A percentile compares a stretch with the other conserved stretches of the same genome.
Conservation (phyloP, 1,139 yeast genomes). For the Candida dubliniensis region DNA sequence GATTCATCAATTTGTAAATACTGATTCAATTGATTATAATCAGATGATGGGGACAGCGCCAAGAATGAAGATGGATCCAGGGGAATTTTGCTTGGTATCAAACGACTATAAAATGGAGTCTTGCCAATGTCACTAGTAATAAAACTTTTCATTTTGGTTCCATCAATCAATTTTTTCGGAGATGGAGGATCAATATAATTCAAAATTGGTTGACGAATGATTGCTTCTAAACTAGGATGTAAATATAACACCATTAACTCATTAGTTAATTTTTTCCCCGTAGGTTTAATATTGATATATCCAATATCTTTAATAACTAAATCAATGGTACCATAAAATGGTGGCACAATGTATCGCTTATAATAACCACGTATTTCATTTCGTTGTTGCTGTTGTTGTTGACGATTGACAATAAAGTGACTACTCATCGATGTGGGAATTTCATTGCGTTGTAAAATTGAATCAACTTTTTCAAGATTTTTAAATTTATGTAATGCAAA, state of each 20-base stretch:
- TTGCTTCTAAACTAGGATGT: constrained; percentile 31
- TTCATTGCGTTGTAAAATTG: constrained; percentile 11
- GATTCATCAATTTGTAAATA: constrained; percentile 1
- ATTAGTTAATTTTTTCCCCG: constrained; percentile 45
- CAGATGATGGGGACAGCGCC: background rate
- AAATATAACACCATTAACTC: constrained; percentile 34
- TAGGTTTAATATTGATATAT: constrained; percentile 60
- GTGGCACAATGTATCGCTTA: constrained; percentile 49
- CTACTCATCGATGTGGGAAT: too few species aligned
- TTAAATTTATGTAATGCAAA: constrained; percentile 26
- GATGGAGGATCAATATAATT: constrained; percentile 23
- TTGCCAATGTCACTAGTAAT: constrained; percentile 15
- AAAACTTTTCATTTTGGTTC: constrained; percentile 41
- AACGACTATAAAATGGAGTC: constrained; percentile 26
- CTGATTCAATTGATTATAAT: constrained; percentile 6
- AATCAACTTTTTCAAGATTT: constrained; percentile 28
- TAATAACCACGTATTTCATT: background rate
- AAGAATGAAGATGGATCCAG: background rate
- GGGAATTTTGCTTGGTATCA: constrained; percentile 17
- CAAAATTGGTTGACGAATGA: constrained; percentile 39
- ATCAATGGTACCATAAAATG: constrained; percentile 68
- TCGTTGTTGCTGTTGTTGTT: too few species aligned
- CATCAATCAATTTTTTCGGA: constrained; percentile 34
- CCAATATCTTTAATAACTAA: constrained; percentile 72
- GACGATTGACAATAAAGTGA: too few species aligned